Percentiles rank a stretch among this genome's conserved stretches.
phyloP scores from a whole-genome alignment of 2,329 filamentous ascomycete species.

The Grosmannia huntii region DNA sequence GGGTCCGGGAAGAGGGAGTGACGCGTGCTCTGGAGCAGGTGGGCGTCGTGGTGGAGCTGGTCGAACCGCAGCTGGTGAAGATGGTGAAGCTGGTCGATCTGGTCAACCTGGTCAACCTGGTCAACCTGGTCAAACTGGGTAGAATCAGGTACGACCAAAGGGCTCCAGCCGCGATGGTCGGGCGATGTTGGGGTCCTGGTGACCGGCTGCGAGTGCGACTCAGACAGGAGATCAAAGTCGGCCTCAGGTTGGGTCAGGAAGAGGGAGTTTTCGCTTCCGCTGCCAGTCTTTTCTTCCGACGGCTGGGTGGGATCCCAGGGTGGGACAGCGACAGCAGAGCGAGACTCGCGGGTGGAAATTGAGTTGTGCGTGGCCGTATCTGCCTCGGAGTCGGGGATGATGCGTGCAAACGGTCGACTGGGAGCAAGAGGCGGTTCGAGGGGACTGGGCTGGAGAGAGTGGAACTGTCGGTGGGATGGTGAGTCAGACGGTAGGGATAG shows the following conservation, averaged over 20 bases:
- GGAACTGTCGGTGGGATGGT: too few relatives aligned
- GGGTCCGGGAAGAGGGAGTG: too few relatives aligned
- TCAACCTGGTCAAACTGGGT: background rate
- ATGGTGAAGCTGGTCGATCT: background rate
- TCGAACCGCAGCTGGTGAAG: background rate
- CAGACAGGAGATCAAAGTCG: constrained; percentile 3
- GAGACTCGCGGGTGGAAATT: background rate
- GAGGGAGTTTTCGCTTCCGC: background rate
- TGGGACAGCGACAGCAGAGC: background rate
- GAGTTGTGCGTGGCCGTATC: background rate
- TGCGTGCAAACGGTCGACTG: background rate
- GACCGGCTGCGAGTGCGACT: background rate
- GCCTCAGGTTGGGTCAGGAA: constrained; percentile 10
- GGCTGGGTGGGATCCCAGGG: background rate
- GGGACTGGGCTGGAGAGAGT: too few relatives aligned
- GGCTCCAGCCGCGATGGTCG: background rate
- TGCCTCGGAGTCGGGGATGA: constrained; percentile 9
- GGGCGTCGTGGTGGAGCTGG: background rate
- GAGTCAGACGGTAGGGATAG: too few relatives aligned
- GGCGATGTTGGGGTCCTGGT: background rate
- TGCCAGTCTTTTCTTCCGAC: background rate
- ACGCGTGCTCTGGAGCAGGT: background rate
- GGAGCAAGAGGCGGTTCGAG: too few relatives aligned
- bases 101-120: background rate
- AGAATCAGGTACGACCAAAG: background rate